A percentile compares a stretch with the other conserved stretches of the same genome.
Conservation (phyloP, 2,329 filamentous ascomycete species). For the Fusarium sororula region DNA sequence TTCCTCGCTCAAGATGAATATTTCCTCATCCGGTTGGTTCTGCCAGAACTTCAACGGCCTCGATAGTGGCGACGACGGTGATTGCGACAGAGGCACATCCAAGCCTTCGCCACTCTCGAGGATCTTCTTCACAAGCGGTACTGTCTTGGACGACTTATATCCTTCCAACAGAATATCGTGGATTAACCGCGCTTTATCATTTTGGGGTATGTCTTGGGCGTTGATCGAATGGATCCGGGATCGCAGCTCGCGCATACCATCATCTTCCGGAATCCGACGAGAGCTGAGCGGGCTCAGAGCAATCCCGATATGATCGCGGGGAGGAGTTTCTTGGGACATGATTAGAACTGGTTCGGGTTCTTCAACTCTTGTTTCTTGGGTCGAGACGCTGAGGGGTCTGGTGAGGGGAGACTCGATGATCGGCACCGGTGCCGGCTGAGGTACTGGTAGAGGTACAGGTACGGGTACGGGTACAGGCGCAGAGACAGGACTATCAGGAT, state of each 20-base stretch:
- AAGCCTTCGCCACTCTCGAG: conserved; percentile 25
- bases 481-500: conserved; percentile 31
- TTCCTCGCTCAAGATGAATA: conserved; percentile 63
- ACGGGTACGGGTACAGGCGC: conserved; percentile 10
- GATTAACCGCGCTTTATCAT: conserved; percentile 76
- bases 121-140: conserved; percentile 24
- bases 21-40: conserved; percentile 55
- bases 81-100: conserved; percentile 51
- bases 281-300: conserved; percentile 43
- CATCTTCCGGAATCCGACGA: conserved; percentile 72
- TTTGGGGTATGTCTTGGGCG: conserved; percentile 62
- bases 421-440: conserved; percentile 22
- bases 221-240: conserved; percentile 76
- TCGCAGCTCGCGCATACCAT: conserved; percentile 77
- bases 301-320: conserved; percentile 48
- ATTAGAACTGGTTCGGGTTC: conserved; percentile 35
- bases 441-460: conserved; percentile 3
- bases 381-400: conserved; percentile 48
- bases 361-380: conserved; percentile 48
- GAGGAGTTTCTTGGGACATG: conserved; percentile 34
- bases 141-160: conserved; percentile 58
- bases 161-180: conserved; percentile 76
- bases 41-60: conserved; percentile 69
- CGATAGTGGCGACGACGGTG: conserved; percentile 52
- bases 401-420: conserved; percentile 40